Percentiles rank a stretch among this genome's conserved stretches.
Conservation (phyloP, 2,329 filamentous ascomycete genomes). For the Ophiostoma triangulosporum region DNA sequence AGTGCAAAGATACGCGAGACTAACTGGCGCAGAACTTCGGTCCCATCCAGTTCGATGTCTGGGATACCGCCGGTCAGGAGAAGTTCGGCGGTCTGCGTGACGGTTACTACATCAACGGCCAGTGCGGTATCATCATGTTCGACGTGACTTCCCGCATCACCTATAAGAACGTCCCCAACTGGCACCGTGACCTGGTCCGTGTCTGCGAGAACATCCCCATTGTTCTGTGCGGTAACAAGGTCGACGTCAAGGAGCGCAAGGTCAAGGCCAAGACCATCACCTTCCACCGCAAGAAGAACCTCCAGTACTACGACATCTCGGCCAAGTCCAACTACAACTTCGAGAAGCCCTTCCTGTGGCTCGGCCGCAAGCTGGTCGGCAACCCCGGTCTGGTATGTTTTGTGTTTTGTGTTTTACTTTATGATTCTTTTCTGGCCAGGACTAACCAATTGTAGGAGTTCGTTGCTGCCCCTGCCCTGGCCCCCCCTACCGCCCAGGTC, state of each 20-base stretch:
- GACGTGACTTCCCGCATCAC: slow-evolving; percentile 98
- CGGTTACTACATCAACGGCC: slow-evolving; percentile 99
- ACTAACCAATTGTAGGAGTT: slow-evolving; percentile 57
- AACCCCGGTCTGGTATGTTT: slow-evolving; percentile 66
- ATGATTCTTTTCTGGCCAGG: slow-evolving; percentile 11
- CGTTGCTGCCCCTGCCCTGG: slow-evolving; percentile 86
- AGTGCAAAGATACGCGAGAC: slow-evolving; percentile 13
- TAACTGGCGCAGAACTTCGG: slow-evolving; percentile 60
- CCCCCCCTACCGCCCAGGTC: slow-evolving; percentile 82
- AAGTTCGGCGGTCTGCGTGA: slow-evolving; percentile 99
- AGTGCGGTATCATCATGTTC: slow-evolving; percentile 99
- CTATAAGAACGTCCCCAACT: slow-evolving; percentile 99
- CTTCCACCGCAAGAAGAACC: slow-evolving; percentile 99
- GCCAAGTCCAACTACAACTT: slow-evolving; percentile 99
- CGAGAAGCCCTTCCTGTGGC: slow-evolving; percentile 99
- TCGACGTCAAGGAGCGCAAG: slow-evolving; percentile 99
- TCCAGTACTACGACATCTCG: slow-evolving; percentile 99
- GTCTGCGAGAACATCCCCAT: slow-evolving; percentile 99
- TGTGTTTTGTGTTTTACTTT: slow-evolving; percentile 3
- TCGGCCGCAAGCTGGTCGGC: slow-evolving; percentile 94
- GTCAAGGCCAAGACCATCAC: slow-evolving; percentile 99
- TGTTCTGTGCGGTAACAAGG: slow-evolving; percentile 97
- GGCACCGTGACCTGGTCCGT: slow-evolving; percentile 98
- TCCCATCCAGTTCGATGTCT: slow-evolving; percentile 96
- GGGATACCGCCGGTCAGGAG: slow-evolving; percentile 98